Evolutionary conservation across 192 early-diverging fungal species (phyloP).

Genomic region (Mortierella alpina): DNA sequence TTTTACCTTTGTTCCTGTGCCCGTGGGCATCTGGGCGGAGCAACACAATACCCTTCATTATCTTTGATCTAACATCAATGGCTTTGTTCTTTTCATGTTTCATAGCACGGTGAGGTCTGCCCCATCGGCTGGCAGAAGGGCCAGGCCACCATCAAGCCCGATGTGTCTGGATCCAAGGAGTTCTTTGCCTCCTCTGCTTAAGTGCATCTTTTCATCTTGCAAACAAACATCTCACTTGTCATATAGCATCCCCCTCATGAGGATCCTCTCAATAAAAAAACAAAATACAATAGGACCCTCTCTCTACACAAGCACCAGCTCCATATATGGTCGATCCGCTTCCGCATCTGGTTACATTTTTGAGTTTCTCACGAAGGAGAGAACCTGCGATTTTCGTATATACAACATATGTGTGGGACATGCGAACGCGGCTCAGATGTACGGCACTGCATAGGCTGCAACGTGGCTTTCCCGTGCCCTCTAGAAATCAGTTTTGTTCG

Average conservation of each 20-base stretch:
- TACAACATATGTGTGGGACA: too few species aligned
- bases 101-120: slow-evolving; percentile 79
- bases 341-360: too few species aligned
- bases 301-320: too few species aligned
- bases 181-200: slow-evolving; percentile 55
- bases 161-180: slow-evolving; percentile 55
- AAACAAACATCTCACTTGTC: background rate
- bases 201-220: background rate
- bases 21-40: slow-evolving; percentile 17
- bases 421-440: too few species aligned
- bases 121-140: slow-evolving; percentile 89
- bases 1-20: background rate
- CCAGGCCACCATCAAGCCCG: slow-evolving; percentile 54
- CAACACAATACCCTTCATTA: background rate
- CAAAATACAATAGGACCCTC: too few species aligned
- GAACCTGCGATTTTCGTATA: too few species aligned
- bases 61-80: background rate
- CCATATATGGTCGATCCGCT: too few species aligned
- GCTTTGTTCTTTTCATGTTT: slow-evolving; percentile 10
- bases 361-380: too few species aligned
- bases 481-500: too few species aligned
- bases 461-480: too few species aligned
- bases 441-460: too few species aligned
- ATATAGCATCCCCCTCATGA: background rate
- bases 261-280: too few species aligned